Evolutionary conservation across 495 filamentous ascomycete genomes (phyloP).

Genomic region (Penicillium cosmopolitanum): DNA sequence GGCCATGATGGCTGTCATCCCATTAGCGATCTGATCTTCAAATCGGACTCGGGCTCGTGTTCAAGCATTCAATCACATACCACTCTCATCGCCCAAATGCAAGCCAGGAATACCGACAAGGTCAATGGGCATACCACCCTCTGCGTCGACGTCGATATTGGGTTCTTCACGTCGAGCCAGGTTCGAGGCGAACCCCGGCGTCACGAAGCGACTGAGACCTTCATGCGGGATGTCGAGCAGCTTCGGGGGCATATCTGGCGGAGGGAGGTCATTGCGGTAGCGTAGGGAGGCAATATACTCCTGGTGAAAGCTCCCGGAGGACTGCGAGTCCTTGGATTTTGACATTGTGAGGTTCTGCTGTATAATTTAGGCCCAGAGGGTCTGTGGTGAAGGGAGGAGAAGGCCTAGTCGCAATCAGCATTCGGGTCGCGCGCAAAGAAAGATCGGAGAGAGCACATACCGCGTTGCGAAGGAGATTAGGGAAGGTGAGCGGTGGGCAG

Average conservation of each 20-base stretch:
- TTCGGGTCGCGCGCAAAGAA: constrained; percentile 1
- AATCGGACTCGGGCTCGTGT: background rate
- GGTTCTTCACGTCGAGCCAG: constrained; percentile 88
- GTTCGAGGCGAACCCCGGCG: constrained; percentile 82
- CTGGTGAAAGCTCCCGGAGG: constrained; percentile 75
- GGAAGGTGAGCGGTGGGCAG: background rate
- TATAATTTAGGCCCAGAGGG: background rate
- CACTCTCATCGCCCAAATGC: constrained; percentile 93
- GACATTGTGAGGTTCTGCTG: constrained; percentile 23
- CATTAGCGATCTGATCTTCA: background rate
- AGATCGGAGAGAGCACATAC: background rate
- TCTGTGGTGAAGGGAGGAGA: background rate
- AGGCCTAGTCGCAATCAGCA: constrained; percentile 3
- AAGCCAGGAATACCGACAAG: constrained; percentile 91
- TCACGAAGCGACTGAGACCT: constrained; percentile 85
- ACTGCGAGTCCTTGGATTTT: constrained; percentile 47
- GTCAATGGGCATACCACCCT: constrained; percentile 96
- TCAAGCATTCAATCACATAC: constrained; percentile 55
- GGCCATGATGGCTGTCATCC: constrained; percentile 72
- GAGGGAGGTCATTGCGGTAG: constrained; percentile 92
- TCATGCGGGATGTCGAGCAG: constrained; percentile 94
- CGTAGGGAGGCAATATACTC: constrained; percentile 95
- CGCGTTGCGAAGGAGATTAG: background rate
- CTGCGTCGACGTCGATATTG: constrained; percentile 95
- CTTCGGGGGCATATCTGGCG: constrained; percentile 91